These are phyloP conservation scores for Trametes cinnabarina DNA, from an alignment of 768 basidiomycete species.

Conservation along the genomic window DNA sequence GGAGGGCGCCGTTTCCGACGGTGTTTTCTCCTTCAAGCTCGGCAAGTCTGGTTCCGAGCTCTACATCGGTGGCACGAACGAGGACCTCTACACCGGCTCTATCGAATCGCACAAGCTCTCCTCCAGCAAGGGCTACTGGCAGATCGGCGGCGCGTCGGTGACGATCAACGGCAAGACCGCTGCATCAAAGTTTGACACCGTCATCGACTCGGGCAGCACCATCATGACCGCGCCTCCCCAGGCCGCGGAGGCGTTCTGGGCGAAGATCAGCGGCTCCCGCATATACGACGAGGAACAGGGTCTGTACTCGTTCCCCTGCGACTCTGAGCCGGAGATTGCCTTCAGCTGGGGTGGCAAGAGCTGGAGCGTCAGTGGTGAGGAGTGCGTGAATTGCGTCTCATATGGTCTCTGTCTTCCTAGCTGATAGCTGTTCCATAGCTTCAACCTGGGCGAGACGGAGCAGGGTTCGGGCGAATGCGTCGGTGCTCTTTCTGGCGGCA, in stretches of 20 bases:
- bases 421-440: neutral
- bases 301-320: constrained; percentile 23
- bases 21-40: constrained; percentile 29
- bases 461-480: constrained; percentile 15
- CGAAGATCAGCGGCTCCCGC: constrained; percentile 16
- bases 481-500: constrained; percentile 20
- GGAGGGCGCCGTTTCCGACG: constrained; percentile 9
- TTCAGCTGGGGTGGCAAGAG: constrained; percentile 22
- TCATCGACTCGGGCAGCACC: constrained; percentile 32
- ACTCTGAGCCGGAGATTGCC: constrained; percentile 5
- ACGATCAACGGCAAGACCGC: constrained; percentile 14
- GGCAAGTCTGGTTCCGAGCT: constrained; percentile 27
- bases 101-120: constrained; percentile 27
- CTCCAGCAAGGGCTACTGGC: constrained; percentile 10
- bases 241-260: constrained; percentile 22
- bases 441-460: constrained; percentile 33
- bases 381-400: neutral
- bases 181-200: constrained; percentile 11
- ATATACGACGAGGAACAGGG: constrained; percentile 16
- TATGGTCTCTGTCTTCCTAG: neutral
- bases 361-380: constrained; percentile 9
- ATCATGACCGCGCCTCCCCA: constrained; percentile 25
- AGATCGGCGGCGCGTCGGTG: constrained; percentile 10
- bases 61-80: constrained; percentile 36
- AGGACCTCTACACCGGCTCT: constrained; percentile 31